These are phyloP conservation scores for Parastagonospora avenae DNA, from an alignment of 2,329 filamentous ascomycete genomes.

Conservation along the genomic window DNA sequence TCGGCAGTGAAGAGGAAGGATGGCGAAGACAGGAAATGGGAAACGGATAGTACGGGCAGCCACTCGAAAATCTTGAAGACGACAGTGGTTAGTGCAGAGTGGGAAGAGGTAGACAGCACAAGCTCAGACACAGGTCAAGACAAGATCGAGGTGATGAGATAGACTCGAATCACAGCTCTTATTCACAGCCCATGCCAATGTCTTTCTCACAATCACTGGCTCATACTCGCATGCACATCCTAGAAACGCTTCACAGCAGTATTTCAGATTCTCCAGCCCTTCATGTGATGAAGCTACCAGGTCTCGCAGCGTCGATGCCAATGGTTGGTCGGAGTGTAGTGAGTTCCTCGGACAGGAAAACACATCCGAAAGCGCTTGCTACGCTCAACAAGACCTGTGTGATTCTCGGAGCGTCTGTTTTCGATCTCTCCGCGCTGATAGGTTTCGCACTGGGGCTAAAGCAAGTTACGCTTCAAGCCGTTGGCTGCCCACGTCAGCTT, in stretches of 20 bases:
- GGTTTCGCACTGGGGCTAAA: slow-evolving; percentile 10
- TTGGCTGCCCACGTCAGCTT: slow-evolving; percentile 11
- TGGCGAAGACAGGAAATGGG: slow-evolving; percentile 33
- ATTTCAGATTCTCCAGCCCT: neutral
- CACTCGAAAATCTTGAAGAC: slow-evolving; percentile 44
- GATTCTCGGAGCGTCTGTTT: slow-evolving; percentile 10
- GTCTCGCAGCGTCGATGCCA: neutral
- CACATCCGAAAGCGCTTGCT: slow-evolving; percentile 14
- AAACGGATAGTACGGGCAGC: slow-evolving; percentile 39
- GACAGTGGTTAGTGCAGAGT: slow-evolving; percentile 42
- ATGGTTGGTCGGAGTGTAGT: neutral
- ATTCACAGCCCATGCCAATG: neutral
- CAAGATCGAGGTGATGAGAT: slow-evolving; percentile 28
- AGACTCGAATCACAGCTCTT: neutral
- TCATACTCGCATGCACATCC: neutral
- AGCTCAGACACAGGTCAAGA: slow-evolving; percentile 22
- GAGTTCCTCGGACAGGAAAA: slow-evolving; percentile 1
- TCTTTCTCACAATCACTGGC: neutral
- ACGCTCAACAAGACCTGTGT: slow-evolving; percentile 17
- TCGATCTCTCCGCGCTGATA: slow-evolving; percentile 7
- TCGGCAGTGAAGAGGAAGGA: slow-evolving; percentile 22
- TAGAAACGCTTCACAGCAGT: neutral
- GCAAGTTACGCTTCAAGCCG: slow-evolving; percentile 7
- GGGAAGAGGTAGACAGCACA: slow-evolving; percentile 34
- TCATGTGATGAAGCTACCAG: neutral